Evolutionary conservation across 345 rosid species (phyloP), one percentile per base, ranked within the genome.

Genomic region (Firmiana major): DNA sequence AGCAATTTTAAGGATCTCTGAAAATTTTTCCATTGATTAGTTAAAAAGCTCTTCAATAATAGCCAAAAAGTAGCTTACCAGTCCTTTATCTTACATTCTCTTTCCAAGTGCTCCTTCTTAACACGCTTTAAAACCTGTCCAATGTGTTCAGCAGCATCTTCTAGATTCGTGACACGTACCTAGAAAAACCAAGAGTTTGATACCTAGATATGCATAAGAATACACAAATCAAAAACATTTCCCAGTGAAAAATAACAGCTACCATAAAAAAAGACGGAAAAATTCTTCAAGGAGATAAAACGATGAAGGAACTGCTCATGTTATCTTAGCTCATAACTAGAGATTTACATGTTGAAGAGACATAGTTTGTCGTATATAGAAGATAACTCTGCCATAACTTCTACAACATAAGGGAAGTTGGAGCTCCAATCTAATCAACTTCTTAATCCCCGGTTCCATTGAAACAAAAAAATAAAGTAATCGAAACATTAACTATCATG

Each of bases 41-140:
- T 8, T 9, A 8, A 9, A 57, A 57, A 31, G 13, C 13, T 57
- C 13, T 9, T 21, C 6, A 9, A 48, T 8, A 24, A 26, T 69
- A 36, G 19, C 69, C 13, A 43, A 3, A 63, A 17, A 31, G 48
- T 0, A 40, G 60, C 87, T 79, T 79, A 96, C 99, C 97, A 96
- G 49, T 90, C 89, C 26, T 87, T 79, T 80, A 96, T 93, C 88
- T 88, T 92, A 79, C 93, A 96, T 16, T 98, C 99, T 81, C 97
- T 93, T 81, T 86, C 77, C 81, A 96, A 84, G 76, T 96, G 97
- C 78, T 90, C 92, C 82, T 91, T 92, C 82, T 92, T 96, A 51
- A 96, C 97, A 78, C 97, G 97, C 76, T 82, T 93, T 78, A 96
- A 80, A 63, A 93, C 97, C 83, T 92, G 97, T 69, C 97, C 93